Evolutionary conservation across 805 yeast genomes (phyloP), one percentile per base, ranked within the genome.

Genomic region (Scheffersomyces ergatensis): DNA sequence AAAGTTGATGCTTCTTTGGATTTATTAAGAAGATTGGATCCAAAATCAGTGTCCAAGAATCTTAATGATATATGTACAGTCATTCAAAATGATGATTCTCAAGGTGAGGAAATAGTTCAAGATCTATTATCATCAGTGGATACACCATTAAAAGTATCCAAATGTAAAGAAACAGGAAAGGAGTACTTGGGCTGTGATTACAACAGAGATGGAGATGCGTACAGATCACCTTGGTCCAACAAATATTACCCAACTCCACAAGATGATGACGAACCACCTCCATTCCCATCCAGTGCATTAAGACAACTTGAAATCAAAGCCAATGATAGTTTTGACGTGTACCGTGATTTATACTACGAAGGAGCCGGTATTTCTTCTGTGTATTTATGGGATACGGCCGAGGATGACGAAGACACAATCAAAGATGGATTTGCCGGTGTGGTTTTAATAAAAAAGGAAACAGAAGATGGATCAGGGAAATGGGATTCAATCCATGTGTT

Each of bases 401-500:
- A 78, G 12, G 83, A 76, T 17, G 66, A 55, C 5, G 63, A 58
- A n/a, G 55, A 54, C 34, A 47, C 60, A 3, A 60, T 67, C 39
- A 55, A 57, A 23, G 63, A 62, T 20, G 87, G 86, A 1, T 89
- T 92, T 68, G 97, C 97, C 3, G 98, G 98, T 16, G 97, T 89
- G 4, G 89, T 82, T 13, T 71, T 92, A 44, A 74, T 92, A 58
- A 87, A 93, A 67, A 92, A 92, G 62, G 74, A 70, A 37, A 65
- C 79, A 4, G 74, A 67, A 21, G 73, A 66, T 45, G 57, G 57
- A 26, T 54, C 60, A 23, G 86, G 90, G 12, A 70, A 74, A 37
- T 92, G 99, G 99, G 96, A 93, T 62, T 81, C 93, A 39, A 86
- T 92, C 48, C 98, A 92, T 61, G 98, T 92, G 8, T 77, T 93